phyloP scores from a whole-genome alignment of 1,284 basidiomycete species.

The Ganoderma lucidum region DNA sequence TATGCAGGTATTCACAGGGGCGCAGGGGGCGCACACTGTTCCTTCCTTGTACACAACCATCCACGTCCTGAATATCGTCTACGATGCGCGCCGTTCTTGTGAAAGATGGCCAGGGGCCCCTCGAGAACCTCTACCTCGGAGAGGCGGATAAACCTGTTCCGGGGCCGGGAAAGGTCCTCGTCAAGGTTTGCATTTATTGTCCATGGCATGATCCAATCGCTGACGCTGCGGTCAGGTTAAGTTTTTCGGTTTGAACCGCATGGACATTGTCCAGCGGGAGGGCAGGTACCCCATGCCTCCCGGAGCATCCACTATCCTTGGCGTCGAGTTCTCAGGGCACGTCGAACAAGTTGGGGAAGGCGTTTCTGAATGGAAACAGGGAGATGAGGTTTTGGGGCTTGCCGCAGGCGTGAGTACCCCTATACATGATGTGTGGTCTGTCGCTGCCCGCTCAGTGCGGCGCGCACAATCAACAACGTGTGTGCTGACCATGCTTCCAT shows the following conservation, averaged over 20 bases:
- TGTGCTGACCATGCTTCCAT: neutral
- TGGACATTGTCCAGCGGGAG: conserved; percentile 85
- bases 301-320: conserved; percentile 81
- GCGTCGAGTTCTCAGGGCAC: conserved; percentile 90
- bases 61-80: neutral
- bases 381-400: conserved; percentile 91
- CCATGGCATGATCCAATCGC: neutral
- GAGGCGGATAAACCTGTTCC: conserved; percentile 70
- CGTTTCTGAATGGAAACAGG: conserved; percentile 68
- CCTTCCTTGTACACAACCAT: neutral
- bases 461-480: neutral
- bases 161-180: conserved; percentile 70
- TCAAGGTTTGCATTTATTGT: conserved; percentile 61
- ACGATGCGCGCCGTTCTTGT: conserved; percentile 86
- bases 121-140: conserved; percentile 84
- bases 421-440: neutral
- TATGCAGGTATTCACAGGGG: neutral
- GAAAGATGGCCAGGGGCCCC: conserved; percentile 81
- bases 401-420: conserved; percentile 61
- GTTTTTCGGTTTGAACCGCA: conserved; percentile 88
- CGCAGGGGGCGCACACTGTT: neutral
- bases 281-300: conserved; percentile 84
- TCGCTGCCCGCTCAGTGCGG: neutral
- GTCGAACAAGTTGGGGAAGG: conserved; percentile 68
- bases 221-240: conserved; percentile 57